These are phyloP conservation scores for Testicularia cyperi DNA, from an alignment of 1,284 basidiomycete species.

Conservation along the genomic window DNA sequence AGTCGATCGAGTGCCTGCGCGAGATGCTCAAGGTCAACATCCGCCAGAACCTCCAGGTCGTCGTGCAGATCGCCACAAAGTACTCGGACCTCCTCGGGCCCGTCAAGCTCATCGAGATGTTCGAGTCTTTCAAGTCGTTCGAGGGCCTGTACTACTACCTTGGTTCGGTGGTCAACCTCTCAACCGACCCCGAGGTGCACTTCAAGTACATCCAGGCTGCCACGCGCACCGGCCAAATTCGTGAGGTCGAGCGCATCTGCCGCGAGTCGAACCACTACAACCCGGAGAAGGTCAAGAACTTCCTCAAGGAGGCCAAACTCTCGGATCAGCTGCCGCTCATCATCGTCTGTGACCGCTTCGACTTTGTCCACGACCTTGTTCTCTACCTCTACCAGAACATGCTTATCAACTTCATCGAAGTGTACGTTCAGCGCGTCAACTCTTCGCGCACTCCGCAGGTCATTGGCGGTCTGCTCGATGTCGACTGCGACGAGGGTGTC, in stretches of 20 bases:
- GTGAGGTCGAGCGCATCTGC: slow-evolving; percentile 98
- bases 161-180: slow-evolving; percentile 95
- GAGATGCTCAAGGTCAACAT: slow-evolving; percentile 98
- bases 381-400: slow-evolving; percentile 99
- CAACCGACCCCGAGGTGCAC: slow-evolving; percentile 93
- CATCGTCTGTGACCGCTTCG: slow-evolving; percentile 99
- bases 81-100: slow-evolving; percentile 98
- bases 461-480: slow-evolving; percentile 91
- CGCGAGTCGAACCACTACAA: slow-evolving; percentile 97
- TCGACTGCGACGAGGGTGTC: slow-evolving; percentile 90
- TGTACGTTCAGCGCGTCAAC: slow-evolving; percentile 98
- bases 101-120: slow-evolving; percentile 97
- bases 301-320: slow-evolving; percentile 92
- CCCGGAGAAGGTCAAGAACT: slow-evolving; percentile 99
- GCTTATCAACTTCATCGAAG: slow-evolving; percentile 95
- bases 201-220: slow-evolving; percentile 99
- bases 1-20: slow-evolving; percentile 91
- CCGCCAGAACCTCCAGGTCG: slow-evolving; percentile 93
- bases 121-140: slow-evolving; percentile 96
- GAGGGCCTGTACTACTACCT: slow-evolving; percentile 98
- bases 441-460: slow-evolving; percentile 97
- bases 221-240: slow-evolving; percentile 94
- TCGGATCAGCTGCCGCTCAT: slow-evolving; percentile 96
- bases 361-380: slow-evolving; percentile 98
- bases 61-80: slow-evolving; percentile 97